Conservation (phyloP, 2,329 filamentous ascomycete genomes). For the Alternaria alternata region DNA sequence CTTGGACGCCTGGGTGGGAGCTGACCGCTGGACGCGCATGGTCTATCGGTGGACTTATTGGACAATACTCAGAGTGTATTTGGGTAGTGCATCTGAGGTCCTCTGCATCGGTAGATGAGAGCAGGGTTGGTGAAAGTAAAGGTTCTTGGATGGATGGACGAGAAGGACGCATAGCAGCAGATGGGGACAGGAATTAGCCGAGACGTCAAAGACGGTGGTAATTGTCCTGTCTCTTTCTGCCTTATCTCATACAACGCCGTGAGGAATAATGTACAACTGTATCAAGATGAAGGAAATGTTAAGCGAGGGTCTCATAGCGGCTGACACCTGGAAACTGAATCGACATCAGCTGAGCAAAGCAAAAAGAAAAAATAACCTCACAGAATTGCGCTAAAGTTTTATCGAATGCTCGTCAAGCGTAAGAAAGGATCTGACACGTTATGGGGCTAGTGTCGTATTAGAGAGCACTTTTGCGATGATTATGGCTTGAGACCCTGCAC, state of each 20-base stretch:
- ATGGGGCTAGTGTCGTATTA: background rate
- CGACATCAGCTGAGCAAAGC: background rate
- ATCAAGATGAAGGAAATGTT: too few species aligned
- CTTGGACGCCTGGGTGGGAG: slow-evolving; percentile 9
- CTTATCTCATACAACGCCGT: background rate
- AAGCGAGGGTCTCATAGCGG: background rate
- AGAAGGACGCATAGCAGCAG: background rate
- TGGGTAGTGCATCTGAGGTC: background rate
- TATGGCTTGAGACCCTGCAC: background rate
- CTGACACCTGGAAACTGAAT: background rate
- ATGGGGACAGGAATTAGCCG: background rate
- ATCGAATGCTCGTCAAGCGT: fast-evolving
- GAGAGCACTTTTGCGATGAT: slow-evolving; percentile 16
- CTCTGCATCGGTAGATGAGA: background rate
- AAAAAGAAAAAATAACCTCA: background rate
- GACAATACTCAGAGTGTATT: background rate
- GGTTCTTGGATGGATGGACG: background rate
- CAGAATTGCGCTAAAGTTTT: background rate
- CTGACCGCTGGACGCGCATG: background rate
- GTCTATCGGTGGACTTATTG: background rate
- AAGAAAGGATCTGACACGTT: too few species aligned
- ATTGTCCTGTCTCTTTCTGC: background rate
- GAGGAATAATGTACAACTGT: fast-evolving
- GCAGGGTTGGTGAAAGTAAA: background rate
- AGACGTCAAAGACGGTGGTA: fast-evolving